Conservation (phyloP, 1,284 basidiomycete genomes). For the Trametes versicolor region DNA sequence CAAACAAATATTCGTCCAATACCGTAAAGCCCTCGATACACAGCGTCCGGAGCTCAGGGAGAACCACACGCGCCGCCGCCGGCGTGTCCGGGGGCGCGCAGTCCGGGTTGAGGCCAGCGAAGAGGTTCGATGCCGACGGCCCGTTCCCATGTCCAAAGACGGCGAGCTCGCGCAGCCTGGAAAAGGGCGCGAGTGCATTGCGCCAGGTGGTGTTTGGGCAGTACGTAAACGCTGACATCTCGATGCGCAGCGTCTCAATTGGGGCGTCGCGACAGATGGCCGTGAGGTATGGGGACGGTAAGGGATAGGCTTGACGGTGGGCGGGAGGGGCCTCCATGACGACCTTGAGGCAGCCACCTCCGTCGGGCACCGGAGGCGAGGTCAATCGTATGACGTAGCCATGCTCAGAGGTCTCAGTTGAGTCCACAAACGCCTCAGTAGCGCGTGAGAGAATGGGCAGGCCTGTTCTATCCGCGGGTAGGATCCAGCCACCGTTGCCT, state of each 20-base stretch:
- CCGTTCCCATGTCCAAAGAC: not conserved
- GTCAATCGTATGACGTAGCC: no score
- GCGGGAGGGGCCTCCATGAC: not conserved
- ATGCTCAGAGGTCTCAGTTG: no score
- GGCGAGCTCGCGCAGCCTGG: not conserved
- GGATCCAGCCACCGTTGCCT: no score
- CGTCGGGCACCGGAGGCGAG: no score
- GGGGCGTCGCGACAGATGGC: not conserved
- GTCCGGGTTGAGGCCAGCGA: not conserved
- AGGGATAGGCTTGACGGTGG: not conserved
- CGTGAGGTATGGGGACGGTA: not conserved
- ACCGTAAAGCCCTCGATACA: not conserved
- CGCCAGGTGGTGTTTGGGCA: no score
- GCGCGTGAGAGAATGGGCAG: not conserved
- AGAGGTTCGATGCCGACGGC: not conserved
- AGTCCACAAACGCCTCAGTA: not conserved
- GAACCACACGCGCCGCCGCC: not conserved
- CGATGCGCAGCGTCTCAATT: not conserved
- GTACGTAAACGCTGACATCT: not conserved
- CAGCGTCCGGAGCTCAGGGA: not conserved
- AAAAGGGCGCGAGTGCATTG: not conserved
- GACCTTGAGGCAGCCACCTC: not conserved
- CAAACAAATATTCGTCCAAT: not conserved
- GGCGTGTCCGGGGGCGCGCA: not conserved
- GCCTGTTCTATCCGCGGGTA: not conserved